phyloP scores from a whole-genome alignment of 2,329 filamentous ascomycete genomes.

The Fusarium sp. region DNA sequence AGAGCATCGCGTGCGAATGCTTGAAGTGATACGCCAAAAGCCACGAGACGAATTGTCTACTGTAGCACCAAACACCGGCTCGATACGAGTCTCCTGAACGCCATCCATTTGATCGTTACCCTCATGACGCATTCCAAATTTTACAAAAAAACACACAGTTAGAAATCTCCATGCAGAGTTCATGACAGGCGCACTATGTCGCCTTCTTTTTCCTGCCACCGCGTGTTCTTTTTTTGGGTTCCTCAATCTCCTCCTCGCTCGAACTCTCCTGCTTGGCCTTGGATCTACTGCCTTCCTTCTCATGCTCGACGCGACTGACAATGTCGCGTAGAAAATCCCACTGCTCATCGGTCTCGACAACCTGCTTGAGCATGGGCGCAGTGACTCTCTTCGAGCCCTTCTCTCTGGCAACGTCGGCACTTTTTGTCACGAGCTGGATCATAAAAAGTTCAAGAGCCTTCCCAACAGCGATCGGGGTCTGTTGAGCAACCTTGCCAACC shows the following conservation, averaged over 20 bases:
- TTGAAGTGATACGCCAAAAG: slow-evolving; percentile 36
- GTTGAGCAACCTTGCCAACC: slow-evolving; percentile 97
- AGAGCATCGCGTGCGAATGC: slow-evolving; percentile 19
- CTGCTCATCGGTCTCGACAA: slow-evolving; percentile 88
- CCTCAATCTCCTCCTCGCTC: slow-evolving; percentile 65
- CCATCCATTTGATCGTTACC: slow-evolving; percentile 48
- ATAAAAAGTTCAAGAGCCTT: slow-evolving; percentile 98
- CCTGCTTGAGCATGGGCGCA: slow-evolving; percentile 90
- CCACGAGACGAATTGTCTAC: slow-evolving; percentile 29
- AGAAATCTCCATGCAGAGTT: slow-evolving; percentile 1
- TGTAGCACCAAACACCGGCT: slow-evolving; percentile 47
- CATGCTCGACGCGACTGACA: slow-evolving; percentile 81
- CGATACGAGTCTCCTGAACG: slow-evolving; percentile 47
- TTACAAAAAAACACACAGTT: neutral
- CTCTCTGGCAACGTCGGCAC: slow-evolving; percentile 84
- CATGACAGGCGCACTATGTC: slow-evolving; percentile 34
- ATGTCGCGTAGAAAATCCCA: slow-evolving; percentile 96
- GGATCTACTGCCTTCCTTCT: slow-evolving; percentile 61
- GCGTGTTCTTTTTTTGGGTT: slow-evolving; percentile 63
- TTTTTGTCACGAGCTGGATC: slow-evolving; percentile 91
- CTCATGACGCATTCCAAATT: slow-evolving; percentile 44
- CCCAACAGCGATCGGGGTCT: slow-evolving; percentile 94
- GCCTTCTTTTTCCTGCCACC: slow-evolving; percentile 66
- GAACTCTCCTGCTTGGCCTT: slow-evolving; percentile 66
- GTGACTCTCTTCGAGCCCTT: slow-evolving; percentile 92